phyloP scores from a whole-genome alignment of 768 basidiomycete species.

The Mycena epipterygia region DNA sequence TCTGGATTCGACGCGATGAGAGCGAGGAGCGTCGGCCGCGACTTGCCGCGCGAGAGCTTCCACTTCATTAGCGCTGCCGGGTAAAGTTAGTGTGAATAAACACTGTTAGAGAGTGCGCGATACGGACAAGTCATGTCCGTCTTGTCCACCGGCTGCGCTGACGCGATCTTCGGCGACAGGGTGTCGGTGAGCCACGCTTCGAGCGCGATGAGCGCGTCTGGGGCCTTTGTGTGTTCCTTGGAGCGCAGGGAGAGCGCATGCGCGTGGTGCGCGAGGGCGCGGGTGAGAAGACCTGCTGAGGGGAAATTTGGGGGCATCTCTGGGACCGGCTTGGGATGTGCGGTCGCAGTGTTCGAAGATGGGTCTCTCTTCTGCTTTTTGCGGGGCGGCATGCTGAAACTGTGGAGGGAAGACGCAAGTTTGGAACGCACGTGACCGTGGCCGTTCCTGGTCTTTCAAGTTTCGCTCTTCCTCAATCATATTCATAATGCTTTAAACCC shows the following conservation, averaged over 20 bases:
- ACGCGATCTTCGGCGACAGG: conserved; percentile 16
- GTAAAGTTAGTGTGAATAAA: background rate
- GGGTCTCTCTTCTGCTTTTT: conserved; percentile 33
- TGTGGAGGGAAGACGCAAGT: too few species aligned
- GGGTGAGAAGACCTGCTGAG: background rate
- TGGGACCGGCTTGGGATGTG: too few species aligned
- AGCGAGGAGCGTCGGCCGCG: conserved; percentile 29
- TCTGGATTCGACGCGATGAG: conserved; percentile 30
- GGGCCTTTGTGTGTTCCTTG: conserved; percentile 24
- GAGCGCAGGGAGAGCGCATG: conserved; percentile 28
- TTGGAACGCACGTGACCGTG: too few species aligned
- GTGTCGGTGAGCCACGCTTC: conserved; percentile 27
- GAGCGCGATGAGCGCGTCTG: conserved; percentile 14
- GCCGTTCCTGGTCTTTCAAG: too few species aligned
- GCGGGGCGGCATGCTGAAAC: conserved; percentile 36
- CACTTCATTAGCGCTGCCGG: conserved; percentile 33
- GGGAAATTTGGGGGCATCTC: conserved; percentile 12
- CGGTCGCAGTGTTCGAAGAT: background rate
- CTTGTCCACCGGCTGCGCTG: conserved; percentile 21
- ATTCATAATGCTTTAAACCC: too few species aligned
- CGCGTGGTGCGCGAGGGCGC: conserved; percentile 11
- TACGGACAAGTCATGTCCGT: conserved; percentile 30
- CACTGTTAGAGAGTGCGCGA: background rate
- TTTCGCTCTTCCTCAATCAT: too few species aligned
- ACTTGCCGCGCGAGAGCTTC: conserved; percentile 36